Conservation (phyloP, 2,329 filamentous ascomycete species). For the Diaporthe humulicola region DNA sequence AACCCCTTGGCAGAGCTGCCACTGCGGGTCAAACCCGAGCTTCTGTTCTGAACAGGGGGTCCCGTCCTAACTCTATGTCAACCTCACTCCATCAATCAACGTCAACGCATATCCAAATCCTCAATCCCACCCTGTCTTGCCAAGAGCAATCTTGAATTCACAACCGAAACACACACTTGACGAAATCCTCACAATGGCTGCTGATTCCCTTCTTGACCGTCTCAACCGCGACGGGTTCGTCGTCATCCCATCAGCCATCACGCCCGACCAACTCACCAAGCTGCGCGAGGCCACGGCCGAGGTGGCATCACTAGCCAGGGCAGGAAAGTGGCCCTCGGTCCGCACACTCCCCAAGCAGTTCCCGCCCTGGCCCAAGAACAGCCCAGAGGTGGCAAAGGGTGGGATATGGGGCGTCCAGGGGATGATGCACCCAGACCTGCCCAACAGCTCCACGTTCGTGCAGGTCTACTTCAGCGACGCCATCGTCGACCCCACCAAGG, state of each 20-base stretch:
- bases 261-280: conserved; percentile 63
- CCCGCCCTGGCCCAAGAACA: conserved; percentile 75
- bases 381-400: conserved; percentile 50
- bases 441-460: conserved; percentile 66
- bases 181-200: conserved; percentile 30
- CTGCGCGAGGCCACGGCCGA: conserved; percentile 72
- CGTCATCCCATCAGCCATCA: conserved; percentile 75
- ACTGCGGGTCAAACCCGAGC: background rate
- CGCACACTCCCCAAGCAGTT: conserved; percentile 92
- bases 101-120: background rate
- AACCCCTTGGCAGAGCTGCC: background rate
- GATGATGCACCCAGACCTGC: conserved; percentile 41
- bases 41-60: background rate
- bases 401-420: conserved; percentile 78
- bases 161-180: background rate
- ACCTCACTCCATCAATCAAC: conserved; percentile 24
- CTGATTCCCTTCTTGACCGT: conserved; percentile 36
- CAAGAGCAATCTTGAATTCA: background rate
- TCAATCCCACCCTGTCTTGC: background rate
- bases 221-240: conserved; percentile 66
- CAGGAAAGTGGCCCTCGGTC: conserved; percentile 84
- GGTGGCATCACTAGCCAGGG: conserved; percentile 72
- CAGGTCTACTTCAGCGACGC: conserved; percentile 78
- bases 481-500: conserved; percentile 73
- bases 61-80: conserved; percentile 30